A percentile compares a stretch with the other conserved stretches of the same genome.
These are phyloP conservation scores for Amborella trichopoda DNA, from an alignment of 164 flowering plant genomes.

Conservation along the genomic window DNA sequence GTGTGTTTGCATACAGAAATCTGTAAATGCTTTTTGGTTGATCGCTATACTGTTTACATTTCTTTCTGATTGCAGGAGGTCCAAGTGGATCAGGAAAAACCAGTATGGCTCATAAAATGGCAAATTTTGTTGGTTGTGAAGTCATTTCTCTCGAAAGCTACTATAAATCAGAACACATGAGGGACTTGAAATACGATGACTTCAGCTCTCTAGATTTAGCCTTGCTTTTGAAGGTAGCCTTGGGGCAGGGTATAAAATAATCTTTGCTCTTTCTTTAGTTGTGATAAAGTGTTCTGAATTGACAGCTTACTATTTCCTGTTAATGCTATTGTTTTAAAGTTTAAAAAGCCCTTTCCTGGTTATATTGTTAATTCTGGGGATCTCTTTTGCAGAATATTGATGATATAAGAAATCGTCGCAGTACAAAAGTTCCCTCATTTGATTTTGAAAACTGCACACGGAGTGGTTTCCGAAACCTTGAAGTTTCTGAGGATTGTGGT, in stretches of 20 bases:
- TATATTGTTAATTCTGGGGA: background rate
- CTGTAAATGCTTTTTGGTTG: too few relatives aligned
- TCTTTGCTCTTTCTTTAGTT: background rate
- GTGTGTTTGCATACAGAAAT: too few relatives aligned
- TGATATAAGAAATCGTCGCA: slow-evolving; percentile 57
- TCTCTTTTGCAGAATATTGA: slow-evolving; percentile 63
- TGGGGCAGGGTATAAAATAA: too few relatives aligned
- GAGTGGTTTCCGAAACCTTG: slow-evolving; percentile 79
- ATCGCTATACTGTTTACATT: too few relatives aligned
- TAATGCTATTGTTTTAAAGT: background rate
- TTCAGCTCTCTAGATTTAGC: slow-evolving; percentile 77
- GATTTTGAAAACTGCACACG: slow-evolving; percentile 85
- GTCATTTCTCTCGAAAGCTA: slow-evolving; percentile 97
- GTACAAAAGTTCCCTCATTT: slow-evolving; percentile 82
- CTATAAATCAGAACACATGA: slow-evolving; percentile 79
- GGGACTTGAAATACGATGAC: slow-evolving; percentile 89
- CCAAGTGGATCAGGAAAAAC: slow-evolving; percentile 99
- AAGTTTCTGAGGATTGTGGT: slow-evolving; percentile 96
- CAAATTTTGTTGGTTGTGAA: slow-evolving; percentile 97
- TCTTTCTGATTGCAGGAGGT: slow-evolving; percentile 54
- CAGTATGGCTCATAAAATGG: slow-evolving; percentile 99
- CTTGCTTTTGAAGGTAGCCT: slow-evolving; percentile 69
- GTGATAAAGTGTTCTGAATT: background rate
- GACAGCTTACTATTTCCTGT: too few relatives aligned
- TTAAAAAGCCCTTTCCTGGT: background rate